Conservation (phyloP, 768 basidiomycete genomes). For the Amanita fuliginea region DNA sequence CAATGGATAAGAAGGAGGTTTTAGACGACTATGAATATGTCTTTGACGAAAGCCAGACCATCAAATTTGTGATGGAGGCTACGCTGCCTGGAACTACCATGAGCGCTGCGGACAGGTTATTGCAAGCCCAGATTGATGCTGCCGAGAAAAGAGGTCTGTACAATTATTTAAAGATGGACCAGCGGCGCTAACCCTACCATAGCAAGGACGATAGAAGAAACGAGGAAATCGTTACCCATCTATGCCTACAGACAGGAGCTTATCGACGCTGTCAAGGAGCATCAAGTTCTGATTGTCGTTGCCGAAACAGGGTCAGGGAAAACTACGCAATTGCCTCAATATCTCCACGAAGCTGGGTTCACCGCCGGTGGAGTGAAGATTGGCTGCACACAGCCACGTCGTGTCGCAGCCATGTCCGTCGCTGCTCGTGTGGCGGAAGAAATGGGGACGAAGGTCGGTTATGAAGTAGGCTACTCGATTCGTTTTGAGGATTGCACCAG, state of each 20-base stretch:
- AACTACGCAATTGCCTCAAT: constrained; percentile 97
- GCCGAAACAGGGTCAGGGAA: constrained; percentile 99
- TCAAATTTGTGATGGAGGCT: constrained; percentile 86
- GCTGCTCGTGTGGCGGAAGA: constrained; percentile 99
- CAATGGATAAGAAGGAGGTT: constrained; percentile 77
- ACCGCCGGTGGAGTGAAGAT: constrained; percentile 80
- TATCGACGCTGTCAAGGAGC: constrained; percentile 77
- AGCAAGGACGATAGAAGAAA: constrained; percentile 89
- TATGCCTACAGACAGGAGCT: constrained; percentile 83
- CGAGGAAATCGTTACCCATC: constrained; percentile 88
- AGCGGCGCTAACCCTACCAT: constrained; percentile 2
- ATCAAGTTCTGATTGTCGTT: constrained; percentile 94
- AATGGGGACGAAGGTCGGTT: constrained; percentile 94
- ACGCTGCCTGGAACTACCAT: constrained; percentile 59
- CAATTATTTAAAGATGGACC: not conserved
- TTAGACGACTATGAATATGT: constrained; percentile 93
- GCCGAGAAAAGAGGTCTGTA: constrained; percentile 78
- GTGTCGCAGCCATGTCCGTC: constrained; percentile 98
- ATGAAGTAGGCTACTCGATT: constrained; percentile 99
- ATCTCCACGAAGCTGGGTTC: constrained; percentile 96
- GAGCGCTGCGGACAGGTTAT: constrained; percentile 74
- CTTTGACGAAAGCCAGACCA: constrained; percentile 96
- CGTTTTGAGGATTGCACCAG: constrained; percentile 99
- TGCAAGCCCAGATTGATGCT: constrained; percentile 84
- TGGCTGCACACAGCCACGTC: constrained; percentile 95